Conservation (phyloP, 768 basidiomycete genomes). For the Mycena maculata region DNA sequence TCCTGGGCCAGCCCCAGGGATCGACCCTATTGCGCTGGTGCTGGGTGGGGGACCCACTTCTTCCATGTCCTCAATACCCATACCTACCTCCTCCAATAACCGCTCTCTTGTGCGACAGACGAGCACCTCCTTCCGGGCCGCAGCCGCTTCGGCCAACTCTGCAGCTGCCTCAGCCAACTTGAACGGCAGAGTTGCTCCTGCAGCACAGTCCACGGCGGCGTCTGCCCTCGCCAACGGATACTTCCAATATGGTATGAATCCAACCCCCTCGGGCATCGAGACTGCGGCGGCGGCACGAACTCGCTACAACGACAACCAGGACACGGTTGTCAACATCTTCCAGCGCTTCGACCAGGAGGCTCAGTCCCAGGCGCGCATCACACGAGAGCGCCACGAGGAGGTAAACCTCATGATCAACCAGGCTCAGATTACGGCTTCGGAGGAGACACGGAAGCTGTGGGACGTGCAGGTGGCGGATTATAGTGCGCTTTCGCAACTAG, state of each 20-base stretch:
- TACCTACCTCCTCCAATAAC: not conserved
- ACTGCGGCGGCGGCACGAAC: not conserved
- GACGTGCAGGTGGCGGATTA: not conserved
- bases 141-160: constrained; percentile 4
- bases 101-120: constrained; percentile 10
- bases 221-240: not conserved
- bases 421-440: not conserved
- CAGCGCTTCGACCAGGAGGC: not conserved
- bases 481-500: not conserved
- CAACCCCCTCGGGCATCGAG: not conserved
- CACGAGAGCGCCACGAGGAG: constrained; percentile 7
- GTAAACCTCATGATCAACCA: not conserved
- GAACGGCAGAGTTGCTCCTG: not conserved
- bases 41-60: not conserved
- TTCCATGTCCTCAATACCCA: no score
- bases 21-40: not conserved
- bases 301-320: constrained; percentile 6
- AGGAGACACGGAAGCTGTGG: not conserved
- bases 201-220: not conserved
- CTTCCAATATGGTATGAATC: not conserved
- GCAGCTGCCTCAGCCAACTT: not conserved
- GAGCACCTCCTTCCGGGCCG: constrained; percentile 1
- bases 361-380: not conserved
- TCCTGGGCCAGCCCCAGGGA: not conserved
- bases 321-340: not conserved